phyloP scores from a whole-genome alignment of 139 green algal genomes.

The Coccomyxa sp. region DNA sequence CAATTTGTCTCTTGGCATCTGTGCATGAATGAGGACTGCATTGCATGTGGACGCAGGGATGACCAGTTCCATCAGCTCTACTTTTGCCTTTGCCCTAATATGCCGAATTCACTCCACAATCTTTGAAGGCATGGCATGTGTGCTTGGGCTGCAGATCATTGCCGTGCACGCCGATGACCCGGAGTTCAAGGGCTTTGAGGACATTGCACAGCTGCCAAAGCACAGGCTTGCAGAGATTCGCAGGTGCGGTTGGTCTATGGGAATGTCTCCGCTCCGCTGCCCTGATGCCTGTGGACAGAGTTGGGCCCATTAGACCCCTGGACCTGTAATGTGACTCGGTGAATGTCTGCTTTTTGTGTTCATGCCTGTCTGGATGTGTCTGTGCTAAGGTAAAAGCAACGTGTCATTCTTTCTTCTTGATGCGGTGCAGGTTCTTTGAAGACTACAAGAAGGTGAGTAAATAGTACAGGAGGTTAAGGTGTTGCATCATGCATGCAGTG shows the following conservation, averaged over 20 bases:
- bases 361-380: too few relatives aligned
- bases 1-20: not conserved
- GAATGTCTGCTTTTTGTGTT: too few relatives aligned
- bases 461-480: not conserved
- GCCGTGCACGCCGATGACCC: slow-evolving; percentile 84
- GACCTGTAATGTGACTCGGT: too few relatives aligned
- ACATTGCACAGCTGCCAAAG: slow-evolving; percentile 85
- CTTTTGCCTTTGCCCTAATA: too few relatives aligned
- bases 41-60: too few relatives aligned
- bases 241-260: slow-evolving; percentile 11
- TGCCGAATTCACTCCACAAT: too few relatives aligned
- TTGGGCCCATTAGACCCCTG: too few relatives aligned
- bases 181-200: slow-evolving; percentile 80
- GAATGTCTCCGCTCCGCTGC: too few relatives aligned
- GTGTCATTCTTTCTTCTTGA: too few relatives aligned
- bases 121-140: not conserved
- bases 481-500: not conserved
- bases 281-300: too few relatives aligned
- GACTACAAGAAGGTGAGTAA: slow-evolving; percentile 80
- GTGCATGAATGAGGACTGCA: not conserved
- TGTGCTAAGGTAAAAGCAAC: too few relatives aligned
- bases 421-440: slow-evolving; percentile 76
- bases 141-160: slow-evolving; percentile 39
- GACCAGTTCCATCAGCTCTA: too few relatives aligned
- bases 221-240: slow-evolving; percentile 84